Base-by-base conservation (phyloP, 2,329 filamentous ascomycete species). In the Hortaea werneckii region DNA sequence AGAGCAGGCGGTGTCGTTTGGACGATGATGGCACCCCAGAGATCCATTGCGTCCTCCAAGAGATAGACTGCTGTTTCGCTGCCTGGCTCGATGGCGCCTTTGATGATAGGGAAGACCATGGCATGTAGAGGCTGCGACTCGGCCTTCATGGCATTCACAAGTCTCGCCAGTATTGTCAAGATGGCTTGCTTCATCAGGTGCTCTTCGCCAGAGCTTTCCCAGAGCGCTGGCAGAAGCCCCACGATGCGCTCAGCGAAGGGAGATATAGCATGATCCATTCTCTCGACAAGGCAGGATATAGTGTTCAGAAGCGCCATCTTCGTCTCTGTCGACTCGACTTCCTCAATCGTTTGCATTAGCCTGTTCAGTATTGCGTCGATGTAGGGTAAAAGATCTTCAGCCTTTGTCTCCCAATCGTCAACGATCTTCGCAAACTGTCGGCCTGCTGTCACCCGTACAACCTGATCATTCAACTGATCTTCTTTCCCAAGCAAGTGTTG, bases 131-230 rank as follows among this genome's bases (percentile, higher is more conserved):
- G 76, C 50, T 82, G 76, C 4, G 87, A 92, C 7, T 83, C 77
- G 9, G 78, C 75, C 48, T 84, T 87, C 78, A 96, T 85, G 1
- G 89, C 85, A 60, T 81, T 81, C n/a, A 94, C 85, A 10, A 98
- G 73, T 2, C 87, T 83, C 1, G 86, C 76, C 43, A 96, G 79
- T 35, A 96, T 83, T 2, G 85, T 86, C 47, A 96, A 76, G 43
- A 96, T 88, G 1, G 87, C 82, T 66, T 95, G 89, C 65, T 96
- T 96, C 73, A 95, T 85, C 64, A 96, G 79, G 66, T 88, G 87
- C 58, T 92, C 86, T 49, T 94, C 84, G 0, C 83, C 87, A 2
- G 86, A 87, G 43, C 82, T 79, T 49, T 86, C 82, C 92, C 92
- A 98, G 0, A 96, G 73, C 4, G 75, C 74, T 0, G 90, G 89